phyloP scores from a whole-genome alignment of 768 basidiomycete genomes.

The Suillus subaureus region DNA sequence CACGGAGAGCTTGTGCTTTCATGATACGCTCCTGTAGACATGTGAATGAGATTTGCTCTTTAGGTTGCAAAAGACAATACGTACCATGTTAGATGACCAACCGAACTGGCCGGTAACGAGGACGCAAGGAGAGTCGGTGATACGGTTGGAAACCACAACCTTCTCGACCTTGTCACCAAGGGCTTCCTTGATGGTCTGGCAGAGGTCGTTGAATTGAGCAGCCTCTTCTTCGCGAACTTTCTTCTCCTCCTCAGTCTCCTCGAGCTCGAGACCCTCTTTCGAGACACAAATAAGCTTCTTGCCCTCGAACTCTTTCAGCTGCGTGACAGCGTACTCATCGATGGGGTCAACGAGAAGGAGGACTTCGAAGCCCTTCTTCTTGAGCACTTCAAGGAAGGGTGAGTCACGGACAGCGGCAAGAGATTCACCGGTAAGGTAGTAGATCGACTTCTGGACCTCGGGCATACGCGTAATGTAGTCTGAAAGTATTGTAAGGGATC shows the following conservation, averaged over 20 bases:
- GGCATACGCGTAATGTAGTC: constrained; percentile 99
- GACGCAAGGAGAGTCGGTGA: constrained; percentile 94
- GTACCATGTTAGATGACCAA: constrained; percentile 98
- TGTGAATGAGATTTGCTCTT: constrained; percentile 3
- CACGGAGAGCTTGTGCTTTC: constrained; percentile 97
- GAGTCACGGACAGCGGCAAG: constrained; percentile 89
- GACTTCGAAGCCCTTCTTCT: constrained; percentile 99
- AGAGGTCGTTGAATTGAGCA: constrained; percentile 82
- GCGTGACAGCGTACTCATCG: constrained; percentile 97
- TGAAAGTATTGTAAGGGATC: constrained; percentile 28
- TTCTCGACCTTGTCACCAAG: constrained; percentile 99
- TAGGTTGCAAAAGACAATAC: constrained; percentile 20
- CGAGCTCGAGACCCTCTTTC: constrained; percentile 98
- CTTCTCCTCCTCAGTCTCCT: constrained; percentile 99
- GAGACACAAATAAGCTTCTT: constrained; percentile 98
- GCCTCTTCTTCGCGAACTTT: constrained; percentile 82
- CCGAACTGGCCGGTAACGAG: constrained; percentile 99
- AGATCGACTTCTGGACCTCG: constrained; percentile 97
- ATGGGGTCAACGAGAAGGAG: constrained; percentile 98
- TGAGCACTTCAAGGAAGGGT: constrained; percentile 98
- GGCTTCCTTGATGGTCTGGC: constrained; percentile 95
- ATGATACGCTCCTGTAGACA: constrained; percentile 84
- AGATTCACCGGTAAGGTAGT: constrained; percentile 99
- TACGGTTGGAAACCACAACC: constrained; percentile 97
- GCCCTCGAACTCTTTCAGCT: constrained; percentile 98